phyloP scores from a whole-genome alignment of 306 rosid species.

The Vigna angularis region DNA sequence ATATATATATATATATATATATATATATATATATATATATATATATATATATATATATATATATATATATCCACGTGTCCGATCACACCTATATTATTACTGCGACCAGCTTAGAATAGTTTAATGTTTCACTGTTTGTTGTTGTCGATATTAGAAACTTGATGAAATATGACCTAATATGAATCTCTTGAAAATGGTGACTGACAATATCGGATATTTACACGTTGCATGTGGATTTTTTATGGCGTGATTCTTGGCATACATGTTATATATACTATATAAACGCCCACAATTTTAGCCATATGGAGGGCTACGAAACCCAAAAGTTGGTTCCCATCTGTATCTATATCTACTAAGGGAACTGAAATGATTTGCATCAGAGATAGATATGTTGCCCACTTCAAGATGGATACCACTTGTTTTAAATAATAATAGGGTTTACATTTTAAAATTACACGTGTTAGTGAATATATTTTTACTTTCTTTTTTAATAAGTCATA shows the following conservation, averaged over 20 bases:
- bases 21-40: too few species aligned
- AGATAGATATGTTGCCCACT: constrained; percentile 9
- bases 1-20: too few species aligned
- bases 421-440: not conserved
- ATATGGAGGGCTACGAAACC: constrained; percentile 42
- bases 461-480: not conserved
- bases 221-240: constrained; percentile 35
- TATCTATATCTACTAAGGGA: constrained; percentile 31
- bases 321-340: constrained; percentile 27
- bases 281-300: constrained; percentile 23
- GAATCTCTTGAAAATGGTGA: constrained; percentile 44
- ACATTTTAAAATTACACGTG: not conserved
- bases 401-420: too few species aligned
- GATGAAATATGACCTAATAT: constrained; percentile 33
- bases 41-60: too few species aligned
- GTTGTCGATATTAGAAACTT: constrained; percentile 34
- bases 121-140: constrained; percentile 12
- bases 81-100: not conserved
- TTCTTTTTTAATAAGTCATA: not conserved
- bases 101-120: constrained; percentile 15
- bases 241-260: constrained; percentile 38
- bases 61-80: not conserved
- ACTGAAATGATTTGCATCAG: constrained; percentile 7
- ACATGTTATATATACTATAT: constrained; percentile 11
- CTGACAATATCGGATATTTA: constrained; percentile 26